Base-by-base conservation (phyloP, 345 rosid genomes). In the thale cress (Arabidopsis thaliana) region DNA sequence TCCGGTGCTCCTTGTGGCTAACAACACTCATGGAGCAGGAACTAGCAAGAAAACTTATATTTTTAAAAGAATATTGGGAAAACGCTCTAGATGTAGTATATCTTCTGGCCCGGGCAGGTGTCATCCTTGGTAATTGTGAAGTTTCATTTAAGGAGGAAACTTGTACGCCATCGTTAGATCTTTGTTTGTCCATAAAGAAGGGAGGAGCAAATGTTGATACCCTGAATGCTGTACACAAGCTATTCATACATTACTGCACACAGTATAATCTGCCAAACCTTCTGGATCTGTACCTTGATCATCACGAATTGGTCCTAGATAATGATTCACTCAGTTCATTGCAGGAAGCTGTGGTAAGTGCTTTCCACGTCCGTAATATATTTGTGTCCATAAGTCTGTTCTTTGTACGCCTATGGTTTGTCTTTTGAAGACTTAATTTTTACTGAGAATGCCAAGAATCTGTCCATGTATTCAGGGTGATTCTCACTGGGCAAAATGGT, bases 401-500 rank as follows among this genome's bases (percentile, higher is more conserved):
- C 30, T 63, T 77, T 57, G 46, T 37, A 14, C 44, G 13, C 38
- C 23, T 63, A 59, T 78, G 41, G 68, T 59, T 50, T 59, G 46
- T 66, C 64, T 50, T 77, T 59, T 3, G 20, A 51, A 30, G 42
- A 55, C 44, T 69, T 42, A 42, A 65, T 28, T n/a, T 38, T 57
- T 57, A 44, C 68, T 72, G 59, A 78, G 50, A 65, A 23, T 16
- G 56, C 16, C 49, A 78, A 72, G 6, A 72, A 72, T n/a, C 50
- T 66, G 49, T 66, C 57, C 58, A 65, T 73, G 65, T 77, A 69
- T 84, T 59, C 87, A 95, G 99, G 97, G 99, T 65, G 97, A 89
- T 85, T 90, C 90, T 77, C 94, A 90, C 59, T 95, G 98, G 98
- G 97, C 94, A 74, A 90, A 86, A 76, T 95, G 98, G 98, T 84